These are phyloP conservation scores for Apiotrichum mycotoxinovorans DNA, from an alignment of 1,284 basidiomycete genomes.

Conservation along the genomic window DNA sequence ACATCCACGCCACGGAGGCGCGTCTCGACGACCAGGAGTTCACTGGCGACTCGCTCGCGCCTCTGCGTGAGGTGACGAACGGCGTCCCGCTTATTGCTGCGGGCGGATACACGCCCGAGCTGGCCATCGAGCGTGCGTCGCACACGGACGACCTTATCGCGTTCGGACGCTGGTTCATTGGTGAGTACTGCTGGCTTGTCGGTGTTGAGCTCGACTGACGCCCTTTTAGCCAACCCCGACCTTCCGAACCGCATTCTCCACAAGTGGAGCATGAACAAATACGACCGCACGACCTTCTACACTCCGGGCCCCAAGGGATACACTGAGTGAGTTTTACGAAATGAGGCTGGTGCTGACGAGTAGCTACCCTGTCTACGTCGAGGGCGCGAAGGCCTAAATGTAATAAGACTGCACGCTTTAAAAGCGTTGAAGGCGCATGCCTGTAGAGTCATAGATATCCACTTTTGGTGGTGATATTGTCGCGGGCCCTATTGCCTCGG, in stretches of 20 bases:
- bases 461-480: no score
- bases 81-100: constrained; percentile 52
- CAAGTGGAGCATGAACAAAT: constrained; percentile 36
- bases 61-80: no score
- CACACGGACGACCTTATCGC: constrained; percentile 52
- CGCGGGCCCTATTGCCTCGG: no score
- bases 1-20: constrained; percentile 55
- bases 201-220: no score
- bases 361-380: neutral
- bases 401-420: no score
- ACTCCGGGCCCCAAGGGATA: constrained; percentile 26
- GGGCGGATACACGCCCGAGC: constrained; percentile 51
- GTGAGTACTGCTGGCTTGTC: no score
- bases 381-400: no score
- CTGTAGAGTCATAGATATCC: no score
- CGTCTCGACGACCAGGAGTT: constrained; percentile 32
- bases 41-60: constrained; percentile 24
- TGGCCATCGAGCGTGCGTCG: constrained; percentile 28
- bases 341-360: neutral
- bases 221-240: constrained; percentile 59
- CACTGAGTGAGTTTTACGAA: constrained; percentile 22
- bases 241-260: constrained; percentile 53
- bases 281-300: constrained; percentile 41
- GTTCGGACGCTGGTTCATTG: constrained; percentile 56
- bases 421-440: no score